Evolutionary conservation across 2,329 filamentous ascomycete genomes (phyloP), one percentile per base, ranked within the genome.

Genomic region (Macrophomina pseudophaseolina): DNA sequence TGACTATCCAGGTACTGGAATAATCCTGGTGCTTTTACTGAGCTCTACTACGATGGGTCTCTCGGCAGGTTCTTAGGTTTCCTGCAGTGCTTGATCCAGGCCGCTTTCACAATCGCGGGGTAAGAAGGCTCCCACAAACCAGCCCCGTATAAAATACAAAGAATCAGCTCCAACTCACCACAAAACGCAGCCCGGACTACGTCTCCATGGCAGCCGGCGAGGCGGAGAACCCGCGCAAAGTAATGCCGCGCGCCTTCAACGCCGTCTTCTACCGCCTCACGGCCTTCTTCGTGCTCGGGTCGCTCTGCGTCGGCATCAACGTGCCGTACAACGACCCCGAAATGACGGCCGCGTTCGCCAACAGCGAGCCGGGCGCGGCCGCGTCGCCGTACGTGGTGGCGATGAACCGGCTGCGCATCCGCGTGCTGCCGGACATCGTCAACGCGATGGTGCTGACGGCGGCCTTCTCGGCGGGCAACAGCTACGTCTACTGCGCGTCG

Each of bases 361-460:
- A 89, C 70, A 68, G 79, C 1, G 77, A 79, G 12, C 84, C 92
- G 18, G 82, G 90, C 72, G 89, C 87, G 5, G 84, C 83, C 7
- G 85, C 87, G 1, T 89, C 86, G 46, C 88, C 88, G 1, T 87
- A 88, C 66, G 80, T 82, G 42, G 81, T 82, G 66, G 80, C 81
- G 32, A 80, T 81, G 70, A 74, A 77, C 56, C 80, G 82, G 54
- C 75, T 82, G 3, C 78, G 80, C 35, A 79, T 83, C 52, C 69
- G 71, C n/a, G 80, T 79, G 7, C 75, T 84, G n/a, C 82, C 82
- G 4, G 76, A 81, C 64, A 88, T 94, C 74, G 88, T 94, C 82
- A 94, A 94, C 77, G 91, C 88, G 16, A 88, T 93, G 8, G 86
- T 94, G 11, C 82, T 94, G 35, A 92, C 91, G 0, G 91, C 91